Evolutionary conservation across 1,284 basidiomycete genomes (phyloP), one percentile per base, ranked within the genome.

Genomic region (Inonotus obliquus): DNA sequence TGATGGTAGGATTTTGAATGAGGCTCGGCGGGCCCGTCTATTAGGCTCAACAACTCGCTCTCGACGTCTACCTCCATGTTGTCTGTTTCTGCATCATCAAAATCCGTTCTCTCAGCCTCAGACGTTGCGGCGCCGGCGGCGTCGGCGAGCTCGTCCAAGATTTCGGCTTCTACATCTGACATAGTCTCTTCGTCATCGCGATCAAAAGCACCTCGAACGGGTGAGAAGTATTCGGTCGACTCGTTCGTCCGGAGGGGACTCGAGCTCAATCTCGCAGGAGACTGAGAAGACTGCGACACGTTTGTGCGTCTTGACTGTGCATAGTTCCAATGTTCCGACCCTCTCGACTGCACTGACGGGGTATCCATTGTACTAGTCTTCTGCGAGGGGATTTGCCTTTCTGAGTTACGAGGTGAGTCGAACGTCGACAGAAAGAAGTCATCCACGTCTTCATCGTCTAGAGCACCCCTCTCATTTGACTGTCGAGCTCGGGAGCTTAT

Each of bases 1-100:
- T 47, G 25, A 27, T 55, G 23, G 29, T 53, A 29, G 4, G 44
- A 32, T 9, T 53, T 62, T 4, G 53, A 32, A 19, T 60, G 53
- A 7, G 62, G 61, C 2, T 65, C 66, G 19, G 67, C 65, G 29
- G 72, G 71, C 65, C 84, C 85, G 65, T 83, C 85, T 47, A 90
- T 73, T 21, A 89, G 74, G 67, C 85, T 86, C 63, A 89, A 75
- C 54, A 89, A 71, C 72, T 89, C 88, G 64, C 87, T 83, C 56
- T 90, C 88, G 1, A 90, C 82, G 61, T 90, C 87, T 41, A 81
- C 78, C 65, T 81, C 78, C 75, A 79, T 73, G 37, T 68, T 69
- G 38, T 70, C 62, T 1, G 62, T 59, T 7, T 21, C 45, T 32
- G 54, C 57, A 32, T 63, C 61, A 23, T 59, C 62, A 25, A 52